Base-by-base conservation (phyloP, 1,284 basidiomycete genomes). In the Microbotryum silenes-acaulis region DNA sequence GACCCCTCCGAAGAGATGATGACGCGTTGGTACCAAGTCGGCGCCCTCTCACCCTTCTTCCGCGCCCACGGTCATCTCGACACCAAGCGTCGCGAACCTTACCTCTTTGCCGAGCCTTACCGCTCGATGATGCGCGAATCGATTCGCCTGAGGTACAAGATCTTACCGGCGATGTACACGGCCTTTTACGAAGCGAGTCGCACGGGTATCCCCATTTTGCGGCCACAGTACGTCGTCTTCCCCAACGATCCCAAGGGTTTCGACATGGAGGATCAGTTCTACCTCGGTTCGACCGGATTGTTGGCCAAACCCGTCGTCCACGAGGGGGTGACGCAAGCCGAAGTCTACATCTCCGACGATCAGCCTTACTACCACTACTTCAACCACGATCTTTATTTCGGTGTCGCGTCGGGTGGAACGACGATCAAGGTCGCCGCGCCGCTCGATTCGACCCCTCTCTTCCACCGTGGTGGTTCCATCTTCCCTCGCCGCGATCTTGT, bases 51-150 rank as follows among this genome's bases (percentile, higher is more conserved):
- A 67, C 94, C 94, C 4, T 99, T 99, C 83, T 94, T 98, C 86
- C 85, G 94, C 57, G 94, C 94, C 0, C 96, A 98, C 76, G 96
- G 94, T 23, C 93, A 97, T 75, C 87, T 97, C 71, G 96, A 99
- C 76, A 96, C 94, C 50, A 98, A 97, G 78, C 85, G 96, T 49
- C 85, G 94, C 53, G 96, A 99, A 76, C 94, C 94, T 0, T 98
- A 87, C 80, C 81, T 98, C 0, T 82, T 89, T 57, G 89, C 91
- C 20, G 87, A 96, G 72, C 91, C 92, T 0, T 86, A 89, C 77
- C 87, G 88, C 77, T 80, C 83, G 45, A 86, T 91, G 50, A 77
- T 97, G 37, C 83, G 87, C 42, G 85, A 90, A 67, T 81, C 87
- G 53, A 79, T 99, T 60, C 83, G 87, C 44, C 78, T 97, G 64